phyloP scores from a whole-genome alignment of 2,329 filamentous ascomycete genomes.

The Rhinocladiella mackenziei region DNA sequence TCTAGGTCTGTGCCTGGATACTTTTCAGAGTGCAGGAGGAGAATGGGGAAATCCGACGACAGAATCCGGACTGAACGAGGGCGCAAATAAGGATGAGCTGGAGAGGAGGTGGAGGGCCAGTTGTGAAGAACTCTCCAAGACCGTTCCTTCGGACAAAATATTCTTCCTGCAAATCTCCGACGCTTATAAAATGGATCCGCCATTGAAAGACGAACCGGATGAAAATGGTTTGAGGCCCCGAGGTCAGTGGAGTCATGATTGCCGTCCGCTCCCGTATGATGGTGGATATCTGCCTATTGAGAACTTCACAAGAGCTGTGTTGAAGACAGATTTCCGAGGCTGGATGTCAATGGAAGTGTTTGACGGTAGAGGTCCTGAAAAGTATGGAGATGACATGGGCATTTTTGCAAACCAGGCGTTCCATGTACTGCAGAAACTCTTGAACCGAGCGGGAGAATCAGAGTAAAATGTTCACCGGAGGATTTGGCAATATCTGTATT shows the following conservation, averaged over 20 bases:
- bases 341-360: slow-evolving; percentile 71
- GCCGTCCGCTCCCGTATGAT: slow-evolving; percentile 64
- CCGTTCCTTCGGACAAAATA: slow-evolving; percentile 65
- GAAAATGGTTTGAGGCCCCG: slow-evolving; percentile 56
- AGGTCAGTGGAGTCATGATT: slow-evolving; percentile 68
- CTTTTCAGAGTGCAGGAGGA: slow-evolving; percentile 68
- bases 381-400: slow-evolving; percentile 48
- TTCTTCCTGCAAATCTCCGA: slow-evolving; percentile 72
- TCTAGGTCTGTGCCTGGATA: slow-evolving; percentile 71
- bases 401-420: slow-evolving; percentile 52
- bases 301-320: slow-evolving; percentile 61
- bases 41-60: slow-evolving; percentile 72
- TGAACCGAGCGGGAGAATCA: slow-evolving; percentile 29
- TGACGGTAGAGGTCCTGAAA: slow-evolving; percentile 55
- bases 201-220: slow-evolving; percentile 50
- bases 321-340: slow-evolving; percentile 62
- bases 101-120: slow-evolving; percentile 51
- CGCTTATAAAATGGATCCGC: slow-evolving; percentile 60
- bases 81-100: slow-evolving; percentile 52
- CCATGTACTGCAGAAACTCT: slow-evolving; percentile 45
- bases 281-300: slow-evolving; percentile 67
- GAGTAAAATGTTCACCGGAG: slow-evolving; percentile 4
- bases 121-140: slow-evolving; percentile 53
- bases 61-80: slow-evolving; percentile 55
- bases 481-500: too few relatives aligned